Evolutionary conservation across 768 basidiomycete genomes (phyloP), one percentile per base, ranked within the genome.

Genomic region (Xerocomus brunneocitrinus): DNA sequence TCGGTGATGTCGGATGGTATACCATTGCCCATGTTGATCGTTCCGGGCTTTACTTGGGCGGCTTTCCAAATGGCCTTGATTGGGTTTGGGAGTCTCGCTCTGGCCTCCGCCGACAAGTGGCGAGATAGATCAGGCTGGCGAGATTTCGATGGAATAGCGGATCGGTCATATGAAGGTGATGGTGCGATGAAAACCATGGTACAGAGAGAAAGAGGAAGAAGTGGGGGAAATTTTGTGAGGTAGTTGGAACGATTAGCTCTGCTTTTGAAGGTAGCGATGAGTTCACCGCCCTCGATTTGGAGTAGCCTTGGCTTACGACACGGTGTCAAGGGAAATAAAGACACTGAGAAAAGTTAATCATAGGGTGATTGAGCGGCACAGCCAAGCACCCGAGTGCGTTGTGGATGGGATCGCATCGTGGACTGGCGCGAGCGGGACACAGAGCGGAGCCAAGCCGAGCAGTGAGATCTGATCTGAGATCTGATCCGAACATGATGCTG

Each of bases 1-100:
- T 42, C 27, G 49, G 7, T 12, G 7, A 47, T 30, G 35, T 14
- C 28, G 32, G 40, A 6, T 19, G 9, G 9, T 57, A 32, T 53
- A 71, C 71, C 71, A 39, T 72, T 72, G 14, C 71, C 71, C 62
- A 72, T 70, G 56, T 71, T 73, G 53, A 72, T 71, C 32, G 71
- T 68, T 10, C 67, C 67, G 8, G 67, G 56, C 48, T 64, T 70
- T 35, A 68, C 68, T 45, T 68, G 64, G n/a, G 71, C 65, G 13
- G 50, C 66, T 47, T 69, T 71, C 69, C 71, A 72, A 13, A 72
- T 71, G 25, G 71, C 42, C 51, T 72, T 72, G 56, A 72, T 72
- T 8, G 71, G 67, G 42, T 72, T 72, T 2, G 71, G 69, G 4
- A 67, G 67, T 34, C 72, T 59, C 1, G 63, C 61, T 28, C 63